These are phyloP conservation scores for Babesia bovis DNA, from an alignment of 169 alveolate genomes.

Conservation along the genomic window DNA sequence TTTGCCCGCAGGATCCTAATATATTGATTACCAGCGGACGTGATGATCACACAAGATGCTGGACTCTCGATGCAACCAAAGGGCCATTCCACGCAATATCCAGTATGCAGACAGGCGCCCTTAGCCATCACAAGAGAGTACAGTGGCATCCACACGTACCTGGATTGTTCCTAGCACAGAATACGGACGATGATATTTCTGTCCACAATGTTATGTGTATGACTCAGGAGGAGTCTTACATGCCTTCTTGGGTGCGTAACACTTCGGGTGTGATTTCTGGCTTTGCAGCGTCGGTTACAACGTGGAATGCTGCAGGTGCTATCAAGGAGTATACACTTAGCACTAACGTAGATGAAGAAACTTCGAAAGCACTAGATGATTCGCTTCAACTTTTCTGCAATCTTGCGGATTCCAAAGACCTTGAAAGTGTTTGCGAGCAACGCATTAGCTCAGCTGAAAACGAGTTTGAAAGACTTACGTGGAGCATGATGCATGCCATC, in stretches of 20 bases:
- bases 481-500: slow-evolving; percentile 61
- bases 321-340: slow-evolving; percentile 35
- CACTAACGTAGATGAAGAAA: slow-evolving; percentile 35
- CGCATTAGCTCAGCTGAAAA: slow-evolving; percentile 27
- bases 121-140: slow-evolving; percentile 49
- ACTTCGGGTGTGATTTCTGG: slow-evolving; percentile 50
- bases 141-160: slow-evolving; percentile 67
- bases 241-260: slow-evolving; percentile 52
- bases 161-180: slow-evolving; percentile 57
- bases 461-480: slow-evolving; percentile 64
- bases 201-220: slow-evolving; percentile 42
- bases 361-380: slow-evolving; percentile 23
- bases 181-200: slow-evolving; percentile 47
- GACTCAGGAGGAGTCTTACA: slow-evolving; percentile 23
- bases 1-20: slow-evolving; percentile 77
- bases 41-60: slow-evolving; percentile 77
- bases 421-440: slow-evolving; percentile 25
- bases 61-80: slow-evolving; percentile 68
- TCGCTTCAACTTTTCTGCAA: slow-evolving; percentile 41
- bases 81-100: slow-evolving; percentile 45
- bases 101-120: slow-evolving; percentile 61
- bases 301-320: slow-evolving; percentile 48
- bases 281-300: slow-evolving; percentile 49
- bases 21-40: slow-evolving; percentile 79
- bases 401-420: slow-evolving; percentile 24